Evolutionary conservation across 495 filamentous ascomycete species (phyloP).

Genomic region (Aspergillus bertholletiae): DNA sequence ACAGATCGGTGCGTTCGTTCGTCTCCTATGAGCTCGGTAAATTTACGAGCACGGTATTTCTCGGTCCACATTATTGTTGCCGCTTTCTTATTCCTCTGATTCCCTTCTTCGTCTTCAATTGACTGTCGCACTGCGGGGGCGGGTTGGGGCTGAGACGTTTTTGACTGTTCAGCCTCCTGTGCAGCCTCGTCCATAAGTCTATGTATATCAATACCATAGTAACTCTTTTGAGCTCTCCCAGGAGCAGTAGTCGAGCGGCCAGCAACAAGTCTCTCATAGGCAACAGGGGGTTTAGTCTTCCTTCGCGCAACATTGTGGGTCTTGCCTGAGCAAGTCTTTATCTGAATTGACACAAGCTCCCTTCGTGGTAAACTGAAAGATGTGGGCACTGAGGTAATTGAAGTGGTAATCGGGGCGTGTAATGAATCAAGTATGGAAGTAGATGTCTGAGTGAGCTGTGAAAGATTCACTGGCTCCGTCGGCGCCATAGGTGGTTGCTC

Average conservation of each 20-base stretch:
- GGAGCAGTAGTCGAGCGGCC: conserved; percentile 63
- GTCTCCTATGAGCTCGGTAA: conserved; percentile 90
- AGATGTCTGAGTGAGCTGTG: conserved; percentile 1
- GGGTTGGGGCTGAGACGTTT: conserved; percentile 19
- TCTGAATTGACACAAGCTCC: conserved; percentile 32
- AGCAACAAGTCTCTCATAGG: conserved; percentile 68
- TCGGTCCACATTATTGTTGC: conserved; percentile 73
- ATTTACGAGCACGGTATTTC: conserved; percentile 87
- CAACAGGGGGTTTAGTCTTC: conserved; percentile 39
- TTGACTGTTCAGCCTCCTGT: conserved; percentile 38
- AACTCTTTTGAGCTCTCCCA: conserved; percentile 74
- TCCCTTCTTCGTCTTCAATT: conserved; percentile 36
- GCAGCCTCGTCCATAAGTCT: conserved; percentile 66
- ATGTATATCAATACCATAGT: conserved; percentile 91
- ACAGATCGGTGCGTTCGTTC: conserved; percentile 91
- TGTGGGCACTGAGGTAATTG: not conserved
- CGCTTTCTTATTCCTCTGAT: conserved; percentile 28
- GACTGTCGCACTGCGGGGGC: conserved; percentile 25
- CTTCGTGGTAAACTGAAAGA: conserved; percentile 12
- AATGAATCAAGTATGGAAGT: conserved; percentile 1
- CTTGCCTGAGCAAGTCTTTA: conserved; percentile 66
- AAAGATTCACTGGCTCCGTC: conserved; percentile 3
- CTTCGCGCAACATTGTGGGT: conserved; percentile 53
- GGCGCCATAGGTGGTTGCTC: conserved; percentile 12
- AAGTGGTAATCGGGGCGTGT: conserved; percentile 8